Evolutionary conservation across 129 eudicot genomes (phyloP), one percentile per base, ranked within the genome.

Genomic region (Heracleum sosnowskyi): DNA sequence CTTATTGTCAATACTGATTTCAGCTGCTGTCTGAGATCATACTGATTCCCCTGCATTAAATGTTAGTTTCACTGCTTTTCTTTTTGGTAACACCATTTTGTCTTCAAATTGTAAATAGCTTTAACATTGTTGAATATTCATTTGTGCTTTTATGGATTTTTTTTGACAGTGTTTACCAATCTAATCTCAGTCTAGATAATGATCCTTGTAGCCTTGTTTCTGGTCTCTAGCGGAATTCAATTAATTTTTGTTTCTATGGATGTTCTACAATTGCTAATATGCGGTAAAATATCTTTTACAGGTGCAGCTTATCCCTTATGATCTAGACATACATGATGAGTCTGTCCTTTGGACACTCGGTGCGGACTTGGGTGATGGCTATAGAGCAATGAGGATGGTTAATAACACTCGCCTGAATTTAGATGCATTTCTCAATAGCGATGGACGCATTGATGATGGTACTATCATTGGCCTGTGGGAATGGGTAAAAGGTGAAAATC

Each of bases 321-420:
- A 83, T 78, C 89, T 93, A 57, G 89, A 91, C 78, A 77, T 44
- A 77, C 82, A 91, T 60, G 98, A 93, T 73, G 97, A 86, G 79
- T 91, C 97, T 16, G 79, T 93, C 79, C 82, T 93, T 79, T 93
- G 98, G 98, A 89, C 97, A 24, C 85, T 86, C 71, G 89, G 98
- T 92, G 85, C 76, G 74, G 97, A 93, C 80, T 49, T 86, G 78
- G 98, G 98, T 35, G 92, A 88, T 73, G 85, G 91, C 36, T 93
- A 79, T 80, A 86, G 96, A 75, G 78, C 96, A 4, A 85, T 93
- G 53, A 87, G 98, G 84, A 93, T 89, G 93, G 93, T 93, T 7
- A 93, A 88, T 69, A 91, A 93, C 81, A 90, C 86, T 37, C 83
- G 81, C 79, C 94, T 93, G 51, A 88, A 87, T 78, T 64, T 93